A percentile compares a stretch with the other conserved stretches of the same genome.
Conservation (phyloP, 2,329 filamentous ascomycete species). For the Neonectria sp. region DNA sequence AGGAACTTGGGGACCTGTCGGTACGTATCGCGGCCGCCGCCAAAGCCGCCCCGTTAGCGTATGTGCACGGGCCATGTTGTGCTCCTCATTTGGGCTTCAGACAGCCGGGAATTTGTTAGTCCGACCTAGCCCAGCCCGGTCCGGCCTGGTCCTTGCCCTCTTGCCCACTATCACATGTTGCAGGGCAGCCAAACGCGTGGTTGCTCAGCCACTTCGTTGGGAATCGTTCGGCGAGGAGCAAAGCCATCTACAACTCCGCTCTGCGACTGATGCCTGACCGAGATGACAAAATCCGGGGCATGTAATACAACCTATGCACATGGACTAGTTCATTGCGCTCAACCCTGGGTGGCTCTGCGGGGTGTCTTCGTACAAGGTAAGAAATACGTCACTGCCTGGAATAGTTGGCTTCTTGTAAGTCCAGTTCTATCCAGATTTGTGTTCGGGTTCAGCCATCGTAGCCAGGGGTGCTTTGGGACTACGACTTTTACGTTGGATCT, state of each 20-base stretch:
- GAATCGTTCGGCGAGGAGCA: slow-evolving; percentile 8
- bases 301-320: neutral
- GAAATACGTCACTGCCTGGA: neutral
- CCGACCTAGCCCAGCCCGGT: slow-evolving; percentile 16
- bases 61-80: slow-evolving; percentile 12
- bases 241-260: neutral
- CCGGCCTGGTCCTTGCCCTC: slow-evolving; percentile 14
- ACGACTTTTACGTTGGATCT: neutral
- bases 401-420: neutral
- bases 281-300: neutral
- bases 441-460: neutral
- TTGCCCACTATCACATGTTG: slow-evolving; percentile 31
- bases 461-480: neutral
- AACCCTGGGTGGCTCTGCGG: neutral
- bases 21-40: slow-evolving; percentile 7
- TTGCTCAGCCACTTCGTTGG: slow-evolving; percentile 26
- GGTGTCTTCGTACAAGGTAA: neutral
- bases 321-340: neutral
- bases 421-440: neutral
- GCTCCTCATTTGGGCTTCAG: neutral
- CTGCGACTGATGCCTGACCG: neutral
- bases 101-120: slow-evolving; percentile 22
- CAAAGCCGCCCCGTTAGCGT: slow-evolving; percentile 1
- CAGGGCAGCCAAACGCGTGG: slow-evolving; percentile 25
- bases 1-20: slow-evolving; percentile 1